Base-by-base conservation (phyloP, 148 eudicot genomes). In the Tetragonia tetragonoides region DNA sequence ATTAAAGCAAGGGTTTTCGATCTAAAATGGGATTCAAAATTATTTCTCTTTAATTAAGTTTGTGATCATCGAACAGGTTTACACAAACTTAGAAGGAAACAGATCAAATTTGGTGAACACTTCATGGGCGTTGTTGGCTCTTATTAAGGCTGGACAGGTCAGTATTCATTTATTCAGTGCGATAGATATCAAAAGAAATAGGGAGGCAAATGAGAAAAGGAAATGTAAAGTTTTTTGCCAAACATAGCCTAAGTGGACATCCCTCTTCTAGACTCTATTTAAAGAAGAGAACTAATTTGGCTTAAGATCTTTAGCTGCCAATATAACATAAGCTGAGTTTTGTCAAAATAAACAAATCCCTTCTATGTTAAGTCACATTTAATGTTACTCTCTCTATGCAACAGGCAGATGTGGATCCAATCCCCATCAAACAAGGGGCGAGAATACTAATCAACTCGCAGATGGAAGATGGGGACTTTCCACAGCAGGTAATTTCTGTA, bases 41-140 rank as follows among this genome's bases (percentile, higher is more conserved):
- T 10, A 17, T 56, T 56, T 15, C 10, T 56, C n/a, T 20, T 54
- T 51, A n/a, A 16, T 23, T 10, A 39, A 15, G 17, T 14, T 64
- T 47, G 71, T 0, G 6, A 8, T 8, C 16, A 59, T 78, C 60
- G 21, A 75, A 62, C 65, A 88, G 92, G 82, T 82, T 11, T 91
- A 88, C 59, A 89, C 90, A 47, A 86, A 87, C 66, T 51, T 88
- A 18, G 82, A 87, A 78, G 91, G 88, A 49, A 77, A 88, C 71
- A 78, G 70, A 41, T 88, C 95, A 21, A 84, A 82, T 68, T 75
- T 86, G 81, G 96, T 89, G 71, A 85, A 89, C 18, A 91, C 96
- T 10, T 83, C 90, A 57, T 89, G 96, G 96, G 96, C 93, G 62
- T n/a, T 91, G 66, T 65, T 91, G 80, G 79, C 93, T 54, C 90